Evolutionary conservation across 495 filamentous ascomycete species (phyloP).

Genomic region (Chaetomium tenue): DNA sequence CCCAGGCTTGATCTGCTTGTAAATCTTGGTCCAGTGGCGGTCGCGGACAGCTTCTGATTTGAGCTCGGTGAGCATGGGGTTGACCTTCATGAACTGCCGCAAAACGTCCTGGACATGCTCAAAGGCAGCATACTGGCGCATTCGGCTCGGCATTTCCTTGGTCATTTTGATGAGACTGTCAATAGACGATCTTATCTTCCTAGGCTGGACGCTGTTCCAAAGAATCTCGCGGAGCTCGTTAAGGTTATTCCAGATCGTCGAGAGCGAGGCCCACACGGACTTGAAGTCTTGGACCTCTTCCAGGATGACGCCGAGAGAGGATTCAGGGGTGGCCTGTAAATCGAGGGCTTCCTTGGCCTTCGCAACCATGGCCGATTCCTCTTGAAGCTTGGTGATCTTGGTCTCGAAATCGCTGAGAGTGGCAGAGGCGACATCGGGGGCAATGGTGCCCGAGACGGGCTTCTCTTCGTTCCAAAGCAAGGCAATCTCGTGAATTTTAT

Average conservation of each 20-base stretch:
- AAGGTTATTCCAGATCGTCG: conserved; percentile 94
- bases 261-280: conserved; percentile 92
- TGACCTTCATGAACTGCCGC: conserved; percentile 85
- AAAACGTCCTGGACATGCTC: conserved; percentile 93
- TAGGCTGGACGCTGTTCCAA: conserved; percentile 89
- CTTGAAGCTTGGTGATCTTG: conserved; percentile 74
- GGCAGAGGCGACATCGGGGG: conserved; percentile 78
- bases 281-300: conserved; percentile 99
- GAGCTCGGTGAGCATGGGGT: conserved; percentile 80
- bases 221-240: conserved; percentile 88
- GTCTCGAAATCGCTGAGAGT: conserved; percentile 77
- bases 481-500: conserved; percentile 81
- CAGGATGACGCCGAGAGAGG: conserved; percentile 71
- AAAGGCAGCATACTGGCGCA: conserved; percentile 98
- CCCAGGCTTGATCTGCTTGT: conserved; percentile 86
- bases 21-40: conserved; percentile 95
- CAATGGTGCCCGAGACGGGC: conserved; percentile 89
- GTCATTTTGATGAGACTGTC: conserved; percentile 95
- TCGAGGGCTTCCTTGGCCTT: conserved; percentile 96
- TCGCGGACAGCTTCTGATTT: conserved; percentile 97
- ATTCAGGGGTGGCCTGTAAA: conserved; percentile 73
- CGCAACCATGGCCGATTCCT: conserved; percentile 88
- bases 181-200: conserved; percentile 83
- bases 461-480: conserved; percentile 91
- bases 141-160: conserved; percentile 98